Conservation (phyloP, 257 asterid genomes). For the Solanum chaucha region DNA sequence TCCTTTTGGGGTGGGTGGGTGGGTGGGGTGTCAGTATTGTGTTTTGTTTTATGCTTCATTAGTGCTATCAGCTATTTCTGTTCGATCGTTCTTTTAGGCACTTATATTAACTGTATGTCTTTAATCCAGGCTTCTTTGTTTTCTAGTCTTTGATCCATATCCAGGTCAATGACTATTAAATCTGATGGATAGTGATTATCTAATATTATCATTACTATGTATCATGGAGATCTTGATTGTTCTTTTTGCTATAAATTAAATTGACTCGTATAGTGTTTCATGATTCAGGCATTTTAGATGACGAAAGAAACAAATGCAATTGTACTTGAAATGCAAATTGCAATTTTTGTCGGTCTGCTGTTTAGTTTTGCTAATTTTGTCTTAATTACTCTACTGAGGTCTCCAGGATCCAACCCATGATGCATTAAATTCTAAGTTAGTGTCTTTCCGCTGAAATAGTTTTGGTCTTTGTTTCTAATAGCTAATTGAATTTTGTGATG, state of each 20-base stretch:
- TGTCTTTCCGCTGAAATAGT: not conserved
- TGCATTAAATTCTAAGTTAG: not conserved
- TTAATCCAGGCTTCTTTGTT: not conserved
- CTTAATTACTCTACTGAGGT: not conserved
- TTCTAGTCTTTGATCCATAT: not conserved
- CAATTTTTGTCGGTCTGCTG: not conserved
- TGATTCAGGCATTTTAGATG: not conserved
- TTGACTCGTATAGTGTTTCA: not conserved
- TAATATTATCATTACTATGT: not conserved
- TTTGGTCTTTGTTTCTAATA: not conserved
- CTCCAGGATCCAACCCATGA: not conserved
- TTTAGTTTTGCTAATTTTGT: not conserved
- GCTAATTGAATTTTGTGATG: slow-evolving; percentile 10
- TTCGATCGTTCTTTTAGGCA: not conserved
- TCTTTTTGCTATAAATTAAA: not conserved
- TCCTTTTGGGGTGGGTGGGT: not conserved
- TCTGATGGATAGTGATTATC: not conserved
- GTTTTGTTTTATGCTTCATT: not conserved
- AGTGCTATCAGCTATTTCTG: not conserved
- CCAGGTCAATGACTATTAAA: not conserved
- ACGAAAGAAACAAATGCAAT: not conserved
- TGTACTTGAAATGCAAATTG: not conserved
- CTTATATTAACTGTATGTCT: not conserved
- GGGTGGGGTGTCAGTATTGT: not conserved
- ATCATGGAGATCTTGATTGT: not conserved